Evolutionary conservation across 1,284 basidiomycete species (phyloP).

Genomic region (Ustilago bromivora): DNA sequence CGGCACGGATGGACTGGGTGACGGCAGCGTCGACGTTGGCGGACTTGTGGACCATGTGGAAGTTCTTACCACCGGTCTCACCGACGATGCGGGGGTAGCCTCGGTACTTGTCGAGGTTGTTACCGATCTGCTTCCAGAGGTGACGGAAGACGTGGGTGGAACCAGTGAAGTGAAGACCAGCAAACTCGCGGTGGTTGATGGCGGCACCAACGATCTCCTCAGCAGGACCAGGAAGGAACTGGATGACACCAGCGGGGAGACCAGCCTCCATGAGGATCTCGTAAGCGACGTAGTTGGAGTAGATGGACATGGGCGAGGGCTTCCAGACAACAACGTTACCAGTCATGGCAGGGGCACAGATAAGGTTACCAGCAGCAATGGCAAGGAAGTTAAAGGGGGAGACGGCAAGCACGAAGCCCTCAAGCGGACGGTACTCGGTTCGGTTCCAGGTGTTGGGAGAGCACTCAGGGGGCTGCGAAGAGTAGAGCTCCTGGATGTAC

Average conservation of each 20-base stretch:
- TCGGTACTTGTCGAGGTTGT: slow-evolving; percentile 78
- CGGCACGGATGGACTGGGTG: slow-evolving; percentile 86
- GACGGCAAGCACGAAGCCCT: slow-evolving; percentile 96
- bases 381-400: slow-evolving; percentile 93
- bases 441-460: slow-evolving; percentile 93
- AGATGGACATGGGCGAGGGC: slow-evolving; percentile 92
- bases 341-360: slow-evolving; percentile 83
- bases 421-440: slow-evolving; percentile 92
- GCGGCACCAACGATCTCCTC: slow-evolving; percentile 62
- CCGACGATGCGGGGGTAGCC: slow-evolving; percentile 95
- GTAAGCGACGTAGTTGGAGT: slow-evolving; percentile 92
- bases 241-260: slow-evolving; percentile 92
- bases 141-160: slow-evolving; percentile 87
- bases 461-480: slow-evolving; percentile 89
- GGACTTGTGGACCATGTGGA: slow-evolving; percentile 89
- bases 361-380: slow-evolving; percentile 64
- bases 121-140: slow-evolving; percentile 96
- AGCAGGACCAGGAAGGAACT: slow-evolving; percentile 82
- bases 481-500: slow-evolving; percentile 93
- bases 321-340: slow-evolving; percentile 98
- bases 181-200: slow-evolving; percentile 81
- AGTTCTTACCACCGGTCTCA: slow-evolving; percentile 95
- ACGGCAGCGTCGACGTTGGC: slow-evolving; percentile 90
- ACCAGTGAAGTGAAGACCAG: slow-evolving; percentile 95
- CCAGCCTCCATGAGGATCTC: slow-evolving; percentile 94